Conservation (phyloP, 2,329 filamentous ascomycete species). For the Talaromyces albobiverticillius region DNA sequence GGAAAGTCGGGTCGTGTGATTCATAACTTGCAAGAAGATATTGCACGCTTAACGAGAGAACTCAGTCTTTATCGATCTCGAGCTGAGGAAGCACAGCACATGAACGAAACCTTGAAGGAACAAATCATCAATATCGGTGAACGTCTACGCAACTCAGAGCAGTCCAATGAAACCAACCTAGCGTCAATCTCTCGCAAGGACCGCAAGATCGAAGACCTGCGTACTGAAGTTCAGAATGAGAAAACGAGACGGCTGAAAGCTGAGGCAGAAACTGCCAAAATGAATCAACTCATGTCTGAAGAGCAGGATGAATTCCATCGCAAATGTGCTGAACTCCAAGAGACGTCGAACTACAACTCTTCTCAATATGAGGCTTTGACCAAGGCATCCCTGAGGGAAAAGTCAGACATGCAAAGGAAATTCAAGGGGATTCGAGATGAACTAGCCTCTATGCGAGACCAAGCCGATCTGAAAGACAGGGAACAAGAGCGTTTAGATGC, state of each 20-base stretch:
- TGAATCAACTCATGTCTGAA: slow-evolving; percentile 37
- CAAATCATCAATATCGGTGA: slow-evolving; percentile 46
- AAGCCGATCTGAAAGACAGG: slow-evolving; percentile 35
- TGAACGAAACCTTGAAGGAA: slow-evolving; percentile 44
- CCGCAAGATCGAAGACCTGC: slow-evolving; percentile 47
- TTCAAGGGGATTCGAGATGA: slow-evolving; percentile 37
- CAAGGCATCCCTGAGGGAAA: slow-evolving; percentile 38
- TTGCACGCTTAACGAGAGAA: slow-evolving; percentile 48
- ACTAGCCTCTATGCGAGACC: slow-evolving; percentile 31
- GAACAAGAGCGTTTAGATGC: slow-evolving; percentile 42
- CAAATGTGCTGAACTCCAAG: slow-evolving; percentile 35
- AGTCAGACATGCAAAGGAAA: slow-evolving; percentile 36
- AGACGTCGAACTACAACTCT: slow-evolving; percentile 36
- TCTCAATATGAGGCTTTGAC: slow-evolving; percentile 46
- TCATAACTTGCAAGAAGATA: slow-evolving; percentile 50
- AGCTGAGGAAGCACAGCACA: slow-evolving; percentile 46
- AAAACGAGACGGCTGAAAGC: slow-evolving; percentile 38
- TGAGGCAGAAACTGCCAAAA: slow-evolving; percentile 37
- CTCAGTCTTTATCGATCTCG: slow-evolving; percentile 44
- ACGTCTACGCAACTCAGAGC: slow-evolving; percentile 44
- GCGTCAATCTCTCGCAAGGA: slow-evolving; percentile 47
- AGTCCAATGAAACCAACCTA: slow-evolving; percentile 46
- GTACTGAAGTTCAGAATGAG: slow-evolving; percentile 40
- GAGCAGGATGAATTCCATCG: slow-evolving; percentile 40
- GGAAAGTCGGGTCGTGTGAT: slow-evolving; percentile 52